phyloP scores from a whole-genome alignment of 106 monocot genomes.

The Dioscorea alata region DNA sequence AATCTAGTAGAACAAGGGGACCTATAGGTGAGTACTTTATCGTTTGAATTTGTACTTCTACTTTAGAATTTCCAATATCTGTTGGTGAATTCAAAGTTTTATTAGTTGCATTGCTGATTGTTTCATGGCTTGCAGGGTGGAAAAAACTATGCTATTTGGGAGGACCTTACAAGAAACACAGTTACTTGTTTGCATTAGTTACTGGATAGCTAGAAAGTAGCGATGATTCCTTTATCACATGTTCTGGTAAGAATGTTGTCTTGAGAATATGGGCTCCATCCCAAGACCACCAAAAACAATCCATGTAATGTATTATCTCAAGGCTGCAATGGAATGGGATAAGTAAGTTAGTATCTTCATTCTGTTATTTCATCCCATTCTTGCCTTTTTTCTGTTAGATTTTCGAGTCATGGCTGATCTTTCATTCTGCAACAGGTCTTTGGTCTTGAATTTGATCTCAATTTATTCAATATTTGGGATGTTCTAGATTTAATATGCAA shows the following conservation, averaged over 20 bases:
- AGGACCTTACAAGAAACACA: slow-evolving; percentile 89
- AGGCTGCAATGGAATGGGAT: slow-evolving; percentile 99
- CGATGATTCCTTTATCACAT: slow-evolving; percentile 77
- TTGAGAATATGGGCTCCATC: slow-evolving; percentile 91
- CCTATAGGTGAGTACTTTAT: slow-evolving; percentile 59
- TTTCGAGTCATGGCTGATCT: slow-evolving; percentile 5
- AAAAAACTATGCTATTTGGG: slow-evolving; percentile 88
- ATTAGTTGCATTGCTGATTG: not conserved
- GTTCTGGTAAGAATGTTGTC: slow-evolving; percentile 67
- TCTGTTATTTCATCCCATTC: not conserved
- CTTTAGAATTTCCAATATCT: not conserved
- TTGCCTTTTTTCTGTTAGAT: not conserved
- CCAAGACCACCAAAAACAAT: slow-evolving; percentile 87
- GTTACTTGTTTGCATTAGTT: slow-evolving; percentile 97
- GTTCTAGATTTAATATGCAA: slow-evolving; percentile 99
- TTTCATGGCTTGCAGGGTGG: slow-evolving; percentile 51
- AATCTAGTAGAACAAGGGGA: slow-evolving; percentile 85
- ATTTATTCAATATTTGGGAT: slow-evolving; percentile 98
- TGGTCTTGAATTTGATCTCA: slow-evolving; percentile 96
- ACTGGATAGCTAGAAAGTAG: slow-evolving; percentile 89
- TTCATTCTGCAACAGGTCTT: slow-evolving; percentile 57
- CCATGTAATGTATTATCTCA: slow-evolving; percentile 99
- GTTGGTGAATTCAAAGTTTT: not conserved
- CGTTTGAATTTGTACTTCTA: not conserved
- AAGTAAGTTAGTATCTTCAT: slow-evolving; percentile 57